Base-by-base conservation (phyloP, 352 stramenopile genomes). In the Phytopythium mirpurense region DNA sequence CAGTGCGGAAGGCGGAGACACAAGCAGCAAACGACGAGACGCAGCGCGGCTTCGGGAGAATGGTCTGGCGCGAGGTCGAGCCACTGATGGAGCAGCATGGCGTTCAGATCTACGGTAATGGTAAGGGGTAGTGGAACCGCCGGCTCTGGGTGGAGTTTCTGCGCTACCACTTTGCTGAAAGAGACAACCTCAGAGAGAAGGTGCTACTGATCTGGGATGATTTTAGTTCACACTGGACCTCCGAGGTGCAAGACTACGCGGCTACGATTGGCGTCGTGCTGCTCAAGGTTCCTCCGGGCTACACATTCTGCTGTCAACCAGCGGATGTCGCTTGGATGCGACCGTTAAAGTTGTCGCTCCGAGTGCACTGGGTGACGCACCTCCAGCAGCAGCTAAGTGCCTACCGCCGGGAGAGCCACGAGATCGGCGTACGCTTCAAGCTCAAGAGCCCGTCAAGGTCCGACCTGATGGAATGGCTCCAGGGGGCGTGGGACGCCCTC, bases 181-280 rank as follows among this genome's bases (percentile, higher is more conserved):
- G 52, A 2, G n/a, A 47, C 14, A 44, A 57, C 37, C 24, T 41
- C 12, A 23, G 41, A 19, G 37, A 53, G 23, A 46, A 50, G 3
- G 31, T 60, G 3, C 37, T 65, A 12, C 47, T 65, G 5, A 31
- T 65, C n/a, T 61, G 52, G 59, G 53, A 61, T 47, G 59, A 65
- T 19, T 65, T 60, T 31, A 57, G 37, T 19, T 47, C 21, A 6
- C 59, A 65, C 26, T 65, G 41, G 41, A 61, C 53, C 8, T 10
- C 19, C 9, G 48, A 60, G 11, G 47, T 1, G n/a, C n/a, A n/a
- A n/a, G n/a, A n/a, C 34, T 53, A 44, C 32, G 47, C 47, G 19
- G 47, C 47, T n/a, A 44, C 2, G 1, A 42, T 53, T 15, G 19
- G 49, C 31, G 23, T 42, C 9, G 19, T 55, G 21, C 29, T 48